These are phyloP conservation scores for Trametes versicolor DNA, from an alignment of 1,284 basidiomycete genomes.

Conservation along the genomic window DNA sequence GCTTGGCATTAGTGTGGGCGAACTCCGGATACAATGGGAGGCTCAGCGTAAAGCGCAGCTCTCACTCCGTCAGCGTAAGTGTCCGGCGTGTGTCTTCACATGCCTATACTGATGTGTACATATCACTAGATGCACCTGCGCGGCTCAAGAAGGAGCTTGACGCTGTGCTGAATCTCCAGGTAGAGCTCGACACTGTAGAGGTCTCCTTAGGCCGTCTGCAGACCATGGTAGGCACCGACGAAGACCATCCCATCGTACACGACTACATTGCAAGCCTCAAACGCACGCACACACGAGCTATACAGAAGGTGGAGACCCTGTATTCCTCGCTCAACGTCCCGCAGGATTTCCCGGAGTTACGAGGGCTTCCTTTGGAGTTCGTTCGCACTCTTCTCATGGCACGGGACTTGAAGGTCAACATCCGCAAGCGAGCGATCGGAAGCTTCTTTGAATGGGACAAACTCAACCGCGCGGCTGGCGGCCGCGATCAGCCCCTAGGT, in stretches of 20 bases:
- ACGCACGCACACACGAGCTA: conserved; percentile 14
- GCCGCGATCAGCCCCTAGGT: conserved; percentile 46
- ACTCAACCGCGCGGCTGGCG: conserved; percentile 46
- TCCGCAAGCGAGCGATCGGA: conserved; percentile 46
- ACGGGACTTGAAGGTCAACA: conserved; percentile 50
- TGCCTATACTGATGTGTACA: neutral
- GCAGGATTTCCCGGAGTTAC: conserved; percentile 45
- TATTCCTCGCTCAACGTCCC: conserved; percentile 50
- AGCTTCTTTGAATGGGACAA: conserved; percentile 53
- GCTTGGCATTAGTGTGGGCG: conserved; percentile 20
- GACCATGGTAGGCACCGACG: conserved; percentile 29
- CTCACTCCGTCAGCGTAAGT: conserved; percentile 45
- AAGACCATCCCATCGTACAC: conserved; percentile 21
- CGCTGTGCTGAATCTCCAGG: conserved; percentile 47
- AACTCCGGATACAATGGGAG: conserved; percentile 45
- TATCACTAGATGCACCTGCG: conserved; percentile 44
- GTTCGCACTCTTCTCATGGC: conserved; percentile 45
- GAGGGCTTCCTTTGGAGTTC: conserved; percentile 45
- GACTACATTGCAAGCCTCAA: conserved; percentile 5
- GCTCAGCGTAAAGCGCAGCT: conserved; percentile 43
- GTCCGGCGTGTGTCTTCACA: neutral
- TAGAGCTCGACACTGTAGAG: conserved; percentile 44
- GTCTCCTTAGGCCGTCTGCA: conserved; percentile 31
- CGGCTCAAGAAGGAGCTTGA: conserved; percentile 50
- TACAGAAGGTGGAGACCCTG: conserved; percentile 38